phyloP scores from a whole-genome alignment of 2,329 filamentous ascomycete species.

The Neophaeococcomyces aloes region DNA sequence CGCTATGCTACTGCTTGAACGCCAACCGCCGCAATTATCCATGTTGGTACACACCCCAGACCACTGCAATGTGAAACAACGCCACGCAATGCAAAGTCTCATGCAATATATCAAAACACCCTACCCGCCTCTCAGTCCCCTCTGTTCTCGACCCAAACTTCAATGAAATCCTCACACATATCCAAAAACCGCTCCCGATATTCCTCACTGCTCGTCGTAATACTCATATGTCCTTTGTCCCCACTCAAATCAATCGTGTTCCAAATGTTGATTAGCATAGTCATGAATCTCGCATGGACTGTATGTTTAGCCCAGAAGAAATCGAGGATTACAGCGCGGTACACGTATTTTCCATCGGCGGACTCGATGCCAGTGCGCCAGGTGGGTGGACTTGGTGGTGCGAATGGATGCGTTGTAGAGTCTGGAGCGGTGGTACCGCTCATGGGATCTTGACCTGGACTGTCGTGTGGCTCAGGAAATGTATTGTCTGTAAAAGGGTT shows the following conservation, averaged over 20 bases:
- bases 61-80: not conserved
- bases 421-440: not conserved
- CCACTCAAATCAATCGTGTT: slow-evolving; percentile 44
- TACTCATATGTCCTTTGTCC: slow-evolving; percentile 60
- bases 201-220: slow-evolving; percentile 58
- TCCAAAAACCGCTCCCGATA: slow-evolving; percentile 50
- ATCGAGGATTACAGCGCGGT: slow-evolving; percentile 57
- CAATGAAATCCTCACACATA: slow-evolving; percentile 41
- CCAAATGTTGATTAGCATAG: slow-evolving; percentile 52
- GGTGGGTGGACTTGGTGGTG: slow-evolving; percentile 27
- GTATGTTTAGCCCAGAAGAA: slow-evolving; percentile 74
- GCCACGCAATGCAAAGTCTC: not conserved
- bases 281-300: slow-evolving; percentile 54
- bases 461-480: not conserved
- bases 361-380: slow-evolving; percentile 56
- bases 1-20: not conserved
- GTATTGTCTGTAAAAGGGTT: slow-evolving; percentile 22
- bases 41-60: not conserved
- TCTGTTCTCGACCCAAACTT: slow-evolving; percentile 20
- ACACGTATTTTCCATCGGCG: slow-evolving; percentile 45
- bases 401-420: slow-evolving; percentile 19
- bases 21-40: not conserved
- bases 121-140: not conserved
- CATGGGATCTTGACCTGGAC: not conserved
- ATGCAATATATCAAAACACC: not conserved